Evolutionary conservation across 2,329 filamentous ascomycete genomes (phyloP), one percentile per base, ranked within the genome.

Genomic region (Aspergillus quadrilineatus): DNA sequence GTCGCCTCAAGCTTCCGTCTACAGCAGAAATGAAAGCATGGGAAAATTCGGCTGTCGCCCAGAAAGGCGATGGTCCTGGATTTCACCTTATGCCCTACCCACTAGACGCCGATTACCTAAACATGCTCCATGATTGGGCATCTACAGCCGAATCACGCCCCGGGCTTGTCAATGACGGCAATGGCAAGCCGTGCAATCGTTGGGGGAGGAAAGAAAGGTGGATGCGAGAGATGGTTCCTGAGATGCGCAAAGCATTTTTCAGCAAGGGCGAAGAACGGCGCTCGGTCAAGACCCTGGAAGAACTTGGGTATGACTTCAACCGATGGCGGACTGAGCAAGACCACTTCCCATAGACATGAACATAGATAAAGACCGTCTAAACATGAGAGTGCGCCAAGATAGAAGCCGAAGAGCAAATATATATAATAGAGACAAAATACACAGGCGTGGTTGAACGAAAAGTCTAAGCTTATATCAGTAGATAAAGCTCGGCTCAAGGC

Each of bases 141-240:
- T 50, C 62, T 6, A 64, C 61, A 32, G 76, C 77, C 15, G 56
- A 63, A 22, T 59, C 53, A 30, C 75, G 68, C 10, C 68, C 72
- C 1, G 76, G 70, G 0, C 66, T 80, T 17, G 70, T 71, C 6
- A 75, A 79, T 65, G 60, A 76, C 6, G 77, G 76, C 0, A 71
- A 74, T 12, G 87, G 88, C 1, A 93, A 91, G 71, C 73, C 81
- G 61, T 87, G 90, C 29, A 87, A 87, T 2, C 76, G 75, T 28
- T 97, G 92, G 92, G 81, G 82, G 7, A 82, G 85, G 46, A 83
- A 85, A 72, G 77, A 88, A 64, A 83, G 85, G 51, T 95, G 90
- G 90, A 81, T 88, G 67, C 80, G 92, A 15, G 80, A 82, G 56
- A 79, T 85, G 3, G 89, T 89, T 63, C 79, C 82, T 0, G 79